These are phyloP conservation scores for Chlorophyllum brunneum DNA, from an alignment of 768 basidiomycete species.

Conservation along the genomic window DNA sequence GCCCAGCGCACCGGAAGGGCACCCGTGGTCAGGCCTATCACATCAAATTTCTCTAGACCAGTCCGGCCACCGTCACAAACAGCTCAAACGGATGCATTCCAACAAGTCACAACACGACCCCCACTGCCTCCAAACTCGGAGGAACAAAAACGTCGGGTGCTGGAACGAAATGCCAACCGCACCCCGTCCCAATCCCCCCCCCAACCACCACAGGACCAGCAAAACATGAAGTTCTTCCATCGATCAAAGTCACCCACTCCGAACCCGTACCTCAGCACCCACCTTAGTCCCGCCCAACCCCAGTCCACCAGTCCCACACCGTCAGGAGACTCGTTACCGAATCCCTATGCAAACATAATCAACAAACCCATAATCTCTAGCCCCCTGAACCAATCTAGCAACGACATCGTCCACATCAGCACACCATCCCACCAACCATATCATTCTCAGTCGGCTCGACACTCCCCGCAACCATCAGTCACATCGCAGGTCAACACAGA, in stretches of 20 bases:
- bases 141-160: conserved; percentile 43
- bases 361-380: neutral
- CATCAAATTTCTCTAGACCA: conserved; percentile 64
- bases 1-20: conserved; percentile 26
- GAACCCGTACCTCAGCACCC: neutral
- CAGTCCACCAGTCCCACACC: neutral
- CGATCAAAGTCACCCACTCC: conserved; percentile 13
- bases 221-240: conserved; percentile 2
- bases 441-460: neutral
- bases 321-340: neutral
- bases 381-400: neutral
- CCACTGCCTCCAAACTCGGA: conserved; percentile 31
- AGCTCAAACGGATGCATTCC: neutral
- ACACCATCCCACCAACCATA: neutral
- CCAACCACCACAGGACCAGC: conserved; percentile 1
- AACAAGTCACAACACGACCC: conserved; percentile 18
- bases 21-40: conserved; percentile 41
- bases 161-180: conserved; percentile 57
- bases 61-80: conserved; percentile 20
- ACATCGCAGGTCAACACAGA: neutral
- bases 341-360: neutral
- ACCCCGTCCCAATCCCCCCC: conserved; percentile 25
- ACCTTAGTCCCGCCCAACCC: neutral
- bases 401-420: neutral
- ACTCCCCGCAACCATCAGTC: neutral